Base-by-base conservation (phyloP, 306 rosid species). In the Prunus mira region DNA sequence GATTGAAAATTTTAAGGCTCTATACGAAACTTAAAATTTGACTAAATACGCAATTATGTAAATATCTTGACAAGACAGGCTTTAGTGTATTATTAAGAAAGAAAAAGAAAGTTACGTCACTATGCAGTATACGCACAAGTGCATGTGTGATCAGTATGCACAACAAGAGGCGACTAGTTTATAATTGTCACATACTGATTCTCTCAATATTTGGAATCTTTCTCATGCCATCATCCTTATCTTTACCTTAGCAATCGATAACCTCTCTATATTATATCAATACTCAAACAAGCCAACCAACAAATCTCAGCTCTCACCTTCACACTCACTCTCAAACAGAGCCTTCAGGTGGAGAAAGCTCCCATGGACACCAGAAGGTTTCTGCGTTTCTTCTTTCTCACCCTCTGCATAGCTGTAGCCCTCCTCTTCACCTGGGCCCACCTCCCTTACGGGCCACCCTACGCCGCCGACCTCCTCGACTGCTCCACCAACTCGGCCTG, bases 331-430 rank as follows among this genome's bases (percentile, higher is more conserved):
- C 67, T 46, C 13, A 9, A 12, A 43, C 25, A n/a, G 25, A 49
- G 52, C 52, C 17, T 4, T 49, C 17, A 49, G 43, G 43, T 38
- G 43, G 43, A 38, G 43, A 7, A 6, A 4, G 9, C 43, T 49
- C 52, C 32, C 76, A 93, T 91, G 97, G 96, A 89, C 18, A 62
- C 84, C 38, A 85, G 72, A 76, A 83, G 38, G 68, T 43, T 86
- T 24, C 22, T 83, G 22, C 80, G 84, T 64, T 82, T 86, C 81
- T 45, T 85, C 8, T 79, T 85, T 65, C 86, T 91, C 1, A 69
- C 81, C 25, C 58, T 88, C 46, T 22, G 74, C 68, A 9, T 64
- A 41, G 78, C 47, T 9, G 52, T 82, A 51, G 82, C 71, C 80
- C 76, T 92, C 1, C 52, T 87, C 65, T 18, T 84, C 71, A 68